Conservation (phyloP, 108 stramenopile genomes). For the Bacterosira constricta region DNA sequence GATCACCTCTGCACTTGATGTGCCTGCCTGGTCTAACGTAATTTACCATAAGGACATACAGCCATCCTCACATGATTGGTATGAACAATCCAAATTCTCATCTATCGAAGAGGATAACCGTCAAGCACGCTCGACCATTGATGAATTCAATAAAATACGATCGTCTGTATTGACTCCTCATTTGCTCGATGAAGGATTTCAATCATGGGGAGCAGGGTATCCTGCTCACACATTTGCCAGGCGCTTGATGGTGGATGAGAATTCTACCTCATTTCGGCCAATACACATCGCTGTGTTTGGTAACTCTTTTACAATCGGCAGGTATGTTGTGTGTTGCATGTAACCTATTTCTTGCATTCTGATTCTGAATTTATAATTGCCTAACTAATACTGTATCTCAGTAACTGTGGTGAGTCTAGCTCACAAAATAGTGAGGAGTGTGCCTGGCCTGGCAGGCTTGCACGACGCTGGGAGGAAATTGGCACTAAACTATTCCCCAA, state of each 20-base stretch:
- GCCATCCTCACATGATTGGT: background rate
- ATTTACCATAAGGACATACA: constrained; percentile 10
- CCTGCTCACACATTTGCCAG: constrained; percentile 6
- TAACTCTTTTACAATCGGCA: constrained; percentile 20
- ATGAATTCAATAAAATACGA: constrained; percentile 21
- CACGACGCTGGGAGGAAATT: constrained; percentile 9
- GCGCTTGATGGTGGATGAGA: background rate
- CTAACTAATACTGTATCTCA: too few relatives aligned
- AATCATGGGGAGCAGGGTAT: background rate
- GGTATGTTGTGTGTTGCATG: too few relatives aligned
- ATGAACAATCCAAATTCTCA: background rate
- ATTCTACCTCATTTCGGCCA: too few relatives aligned
- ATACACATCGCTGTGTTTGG: constrained; percentile 6
- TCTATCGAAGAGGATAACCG: constrained; percentile 14
- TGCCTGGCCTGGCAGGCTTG: constrained; percentile 14
- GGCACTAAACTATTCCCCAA: background rate
- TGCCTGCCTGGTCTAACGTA: background rate
- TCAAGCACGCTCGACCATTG: constrained; percentile 10
- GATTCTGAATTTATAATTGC: too few relatives aligned
- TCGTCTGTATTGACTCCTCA: constrained; percentile 12
- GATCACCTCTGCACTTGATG: background rate
- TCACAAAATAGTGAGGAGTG: background rate
- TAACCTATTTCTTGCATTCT: too few relatives aligned
- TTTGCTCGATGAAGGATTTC: constrained; percentile 15
- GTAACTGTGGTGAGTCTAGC: constrained; percentile 16